Conservation (phyloP, 352 stramenopile species). For the Phytophthora tentaculata region DNA sequence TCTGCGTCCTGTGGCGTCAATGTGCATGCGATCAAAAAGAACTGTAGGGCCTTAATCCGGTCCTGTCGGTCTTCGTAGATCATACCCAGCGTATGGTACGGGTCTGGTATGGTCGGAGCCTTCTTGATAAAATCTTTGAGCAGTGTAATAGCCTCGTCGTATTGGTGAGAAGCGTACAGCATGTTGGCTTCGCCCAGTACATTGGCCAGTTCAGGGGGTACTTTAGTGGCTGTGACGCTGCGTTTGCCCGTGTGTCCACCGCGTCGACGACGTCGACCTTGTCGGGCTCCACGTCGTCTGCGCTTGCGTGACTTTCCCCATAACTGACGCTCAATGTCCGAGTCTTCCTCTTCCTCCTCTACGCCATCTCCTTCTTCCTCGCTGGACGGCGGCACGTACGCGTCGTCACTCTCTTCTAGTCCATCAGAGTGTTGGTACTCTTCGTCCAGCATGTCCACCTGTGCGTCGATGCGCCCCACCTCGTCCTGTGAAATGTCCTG, state of each 20-base stretch:
- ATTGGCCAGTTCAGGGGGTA: conserved; percentile 77
- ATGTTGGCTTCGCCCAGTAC: conserved; percentile 88
- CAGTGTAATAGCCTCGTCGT: conserved; percentile 79
- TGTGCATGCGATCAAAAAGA: conserved; percentile 87
- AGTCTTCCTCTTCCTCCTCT: conserved; percentile 77
- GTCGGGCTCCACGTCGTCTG: conserved; percentile 36
- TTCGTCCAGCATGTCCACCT: conserved; percentile 37
- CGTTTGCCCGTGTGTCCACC: conserved; percentile 50
- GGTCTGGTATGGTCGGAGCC: conserved; percentile 84
- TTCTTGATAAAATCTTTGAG: conserved; percentile 92
- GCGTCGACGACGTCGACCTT: conserved; percentile 39
- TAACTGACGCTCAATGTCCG: conserved; percentile 84
- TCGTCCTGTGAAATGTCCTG: conserved; percentile 56
- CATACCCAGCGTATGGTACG: conserved; percentile 88
- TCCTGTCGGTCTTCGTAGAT: conserved; percentile 89
- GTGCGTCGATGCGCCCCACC: conserved; percentile 22
- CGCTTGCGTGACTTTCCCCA: conserved; percentile 80
- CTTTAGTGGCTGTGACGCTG: conserved; percentile 73
- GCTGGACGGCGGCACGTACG: conserved; percentile 66
- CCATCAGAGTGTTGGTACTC: conserved; percentile 26
- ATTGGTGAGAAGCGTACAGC: conserved; percentile 87
- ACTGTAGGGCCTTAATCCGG: conserved; percentile 82
- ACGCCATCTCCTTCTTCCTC: conserved; percentile 61
- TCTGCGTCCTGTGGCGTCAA: conserved; percentile 82
- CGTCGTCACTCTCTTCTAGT: conserved; percentile 55